phyloP scores from a whole-genome alignment of 2,329 filamentous ascomycete genomes.

The Fusarium dimerum region DNA sequence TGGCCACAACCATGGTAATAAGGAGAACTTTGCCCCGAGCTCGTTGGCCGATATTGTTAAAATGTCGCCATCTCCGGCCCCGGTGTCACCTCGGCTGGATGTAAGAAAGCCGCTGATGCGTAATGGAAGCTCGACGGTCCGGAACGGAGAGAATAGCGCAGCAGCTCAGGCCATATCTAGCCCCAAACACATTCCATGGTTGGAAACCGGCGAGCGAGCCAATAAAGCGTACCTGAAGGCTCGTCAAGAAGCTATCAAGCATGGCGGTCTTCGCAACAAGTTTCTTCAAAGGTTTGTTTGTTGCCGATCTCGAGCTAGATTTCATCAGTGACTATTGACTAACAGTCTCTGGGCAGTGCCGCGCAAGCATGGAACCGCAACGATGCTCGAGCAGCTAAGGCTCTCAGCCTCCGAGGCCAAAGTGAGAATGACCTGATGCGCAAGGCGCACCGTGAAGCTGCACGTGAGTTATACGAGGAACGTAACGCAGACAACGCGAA shows the following conservation, averaged over 20 bases:
- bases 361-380: constrained; percentile 99
- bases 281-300: constrained; percentile 80
- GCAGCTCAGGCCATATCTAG: constrained; percentile 81
- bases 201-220: constrained; percentile 86
- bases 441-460: constrained; percentile 93
- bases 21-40: constrained; percentile 68
- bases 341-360: constrained; percentile 56
- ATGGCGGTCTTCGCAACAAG: constrained; percentile 94
- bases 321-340: neutral
- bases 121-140: constrained; percentile 66
- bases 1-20: constrained; percentile 71
- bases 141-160: constrained; percentile 74
- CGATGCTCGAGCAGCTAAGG: constrained; percentile 93
- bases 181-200: constrained; percentile 92
- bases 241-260: constrained; percentile 93
- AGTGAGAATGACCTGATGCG: constrained; percentile 97
- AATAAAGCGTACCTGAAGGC: constrained; percentile 96
- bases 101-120: constrained; percentile 57
- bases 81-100: constrained; percentile 59
- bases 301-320: neutral
- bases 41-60: constrained; percentile 93
- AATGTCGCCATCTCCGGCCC: constrained; percentile 85
- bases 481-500: constrained; percentile 71
- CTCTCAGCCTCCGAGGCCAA: constrained; percentile 88
- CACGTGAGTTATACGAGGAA: constrained; percentile 87